Percentiles rank a stretch among this genome's conserved stretches.
Conservation (phyloP, 192 early-diverging fungal genomes). For the Dissophora globulifera region DNA sequence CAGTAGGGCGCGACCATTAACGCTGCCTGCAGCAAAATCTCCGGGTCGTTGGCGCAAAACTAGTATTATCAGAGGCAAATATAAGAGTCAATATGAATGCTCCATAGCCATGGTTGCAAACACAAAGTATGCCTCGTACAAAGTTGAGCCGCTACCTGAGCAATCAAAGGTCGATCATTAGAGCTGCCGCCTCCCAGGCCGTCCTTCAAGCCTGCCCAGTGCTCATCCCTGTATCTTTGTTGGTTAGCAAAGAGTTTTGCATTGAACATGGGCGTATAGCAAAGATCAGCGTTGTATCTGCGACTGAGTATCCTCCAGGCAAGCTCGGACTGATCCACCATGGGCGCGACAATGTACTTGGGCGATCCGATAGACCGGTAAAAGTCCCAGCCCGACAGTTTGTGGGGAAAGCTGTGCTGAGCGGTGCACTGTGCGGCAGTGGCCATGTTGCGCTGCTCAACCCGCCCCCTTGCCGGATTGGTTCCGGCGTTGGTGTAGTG, state of each 20-base stretch:
- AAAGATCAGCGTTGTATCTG: conserved; percentile 87
- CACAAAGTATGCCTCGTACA: too few relatives aligned
- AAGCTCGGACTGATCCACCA: conserved; percentile 97
- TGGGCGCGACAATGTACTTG: conserved; percentile 88
- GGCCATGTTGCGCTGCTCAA: conserved; percentile 26
- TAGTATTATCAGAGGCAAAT: conserved; percentile 28
- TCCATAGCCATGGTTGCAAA: too few relatives aligned
- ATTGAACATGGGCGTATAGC: conserved; percentile 99
- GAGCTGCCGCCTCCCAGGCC: conserved; percentile 54
- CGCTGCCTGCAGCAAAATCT: conserved; percentile 83
- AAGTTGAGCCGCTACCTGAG: conserved; percentile 63
- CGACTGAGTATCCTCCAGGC: conserved; percentile 94
- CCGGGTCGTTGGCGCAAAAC: conserved; percentile 98
- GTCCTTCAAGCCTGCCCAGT: conserved; percentile 66
- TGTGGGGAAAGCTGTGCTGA: conserved; percentile 42
- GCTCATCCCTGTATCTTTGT: conserved; percentile 74
- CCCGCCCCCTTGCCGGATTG: too few relatives aligned
- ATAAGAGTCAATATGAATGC: not conserved
- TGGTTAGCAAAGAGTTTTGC: conserved; percentile 85
- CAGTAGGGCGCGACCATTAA: conserved; percentile 82
- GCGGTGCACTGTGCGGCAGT: conserved; percentile 19
- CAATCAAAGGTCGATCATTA: conserved; percentile 85
- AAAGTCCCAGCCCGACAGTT: conserved; percentile 85
- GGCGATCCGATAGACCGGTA: conserved; percentile 79
- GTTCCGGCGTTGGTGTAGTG: conserved; percentile 1